Evolutionary conservation across 805 yeast species (phyloP).

Genomic region (Saccharomycopsis sp.): DNA sequence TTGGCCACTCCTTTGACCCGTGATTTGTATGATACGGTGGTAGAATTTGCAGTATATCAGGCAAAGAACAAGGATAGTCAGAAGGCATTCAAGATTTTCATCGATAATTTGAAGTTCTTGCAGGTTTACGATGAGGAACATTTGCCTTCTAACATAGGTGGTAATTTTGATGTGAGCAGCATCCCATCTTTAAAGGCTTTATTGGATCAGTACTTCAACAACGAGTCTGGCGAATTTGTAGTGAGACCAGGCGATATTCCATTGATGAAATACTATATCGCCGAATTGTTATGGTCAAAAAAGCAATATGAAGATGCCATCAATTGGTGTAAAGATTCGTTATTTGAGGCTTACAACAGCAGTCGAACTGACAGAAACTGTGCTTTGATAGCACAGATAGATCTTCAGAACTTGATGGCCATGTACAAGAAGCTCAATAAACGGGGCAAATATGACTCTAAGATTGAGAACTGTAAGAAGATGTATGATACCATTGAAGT

Average conservation of each 20-base stretch:
- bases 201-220: conserved; percentile 7
- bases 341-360: conserved; percentile 28
- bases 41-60: conserved; percentile 26
- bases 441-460: conserved; percentile 16
- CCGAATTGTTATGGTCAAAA: conserved; percentile 37
- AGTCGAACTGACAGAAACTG: conserved; percentile 30
- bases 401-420: conserved; percentile 31
- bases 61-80: conserved; percentile 20
- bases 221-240: conserved; percentile 18
- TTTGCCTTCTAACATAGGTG: not conserved
- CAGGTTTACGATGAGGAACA: conserved; percentile 24
- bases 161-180: not conserved
- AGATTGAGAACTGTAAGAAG: conserved; percentile 18
- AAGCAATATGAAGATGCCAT: conserved; percentile 31
- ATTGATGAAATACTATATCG: conserved; percentile 34
- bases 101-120: conserved; percentile 30
- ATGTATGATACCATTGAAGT: conserved; percentile 16
- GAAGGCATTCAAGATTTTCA: conserved; percentile 31
- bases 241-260: conserved; percentile 27
- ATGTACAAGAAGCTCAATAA: conserved; percentile 27
- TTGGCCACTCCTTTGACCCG: conserved; percentile 14
- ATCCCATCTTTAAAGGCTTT: conserved; percentile 6
- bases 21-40: conserved; percentile 25
- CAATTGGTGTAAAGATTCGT: conserved; percentile 36
- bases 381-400: conserved; percentile 34